Evolutionary conservation across 192 early-diverging fungal species (phyloP), one percentile per base, ranked within the genome.

Genomic region (Diversispora epigaea): DNA sequence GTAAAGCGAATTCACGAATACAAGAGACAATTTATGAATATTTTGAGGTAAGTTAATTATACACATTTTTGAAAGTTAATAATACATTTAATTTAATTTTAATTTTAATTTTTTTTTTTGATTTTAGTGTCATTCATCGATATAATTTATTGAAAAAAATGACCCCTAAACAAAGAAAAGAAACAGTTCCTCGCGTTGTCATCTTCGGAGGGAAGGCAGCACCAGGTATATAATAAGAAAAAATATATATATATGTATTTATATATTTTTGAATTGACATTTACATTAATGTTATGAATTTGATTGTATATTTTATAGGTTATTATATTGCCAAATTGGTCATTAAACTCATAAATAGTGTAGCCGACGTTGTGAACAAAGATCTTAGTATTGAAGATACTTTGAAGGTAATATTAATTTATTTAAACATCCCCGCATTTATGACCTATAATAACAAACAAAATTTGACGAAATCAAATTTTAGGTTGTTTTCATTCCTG

Each of bases 1-100:
- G 95, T 95, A 79, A 99, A 97, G 87, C 93, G 97, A 84, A 93
- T 98, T 77, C 97, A 99, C 82, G 97, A 98, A 86, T 99, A 98
- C 86, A 98, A 99, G 87, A 92, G 97, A 75, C 97, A 99, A 88
- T 95, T 95, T 81, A 94, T 99, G 93, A 99, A 99, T 84, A 97
- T 99, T 73, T 81, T 98, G 21, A 85, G 87, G 83, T 84, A 80
- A 57, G 81, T 57, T 19, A 12, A 50, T 11, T 64, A 22, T 55
- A 19, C 50, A n/a, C n/a, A n/a, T n/a, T n/a, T n/a, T n/a, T 25
- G 9, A 46, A 39, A 40, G 47, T 54, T 54, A 55, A 58, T 12
- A 46, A 21, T 5, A 50, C 39, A 46, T 4, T 15, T 54, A 6
- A n/a, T 39, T 64, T 21, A 0, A 17, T 71, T 17, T 55, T 21